phyloP scores from a whole-genome alignment of 2,329 filamentous ascomycete genomes.

The Fusarium marasasianum region DNA sequence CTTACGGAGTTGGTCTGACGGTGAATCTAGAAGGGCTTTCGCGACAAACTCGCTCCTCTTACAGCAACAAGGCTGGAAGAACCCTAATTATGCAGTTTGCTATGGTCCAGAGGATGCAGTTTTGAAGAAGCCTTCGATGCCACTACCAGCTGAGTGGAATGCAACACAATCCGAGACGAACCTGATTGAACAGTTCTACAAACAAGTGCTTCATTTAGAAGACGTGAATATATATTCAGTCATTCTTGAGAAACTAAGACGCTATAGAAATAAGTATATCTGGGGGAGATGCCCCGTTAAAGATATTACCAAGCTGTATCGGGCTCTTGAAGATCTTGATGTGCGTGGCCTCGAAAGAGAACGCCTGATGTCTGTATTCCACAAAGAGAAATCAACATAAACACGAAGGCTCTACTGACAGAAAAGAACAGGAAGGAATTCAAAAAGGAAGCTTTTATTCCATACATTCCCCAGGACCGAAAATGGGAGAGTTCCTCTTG shows the following conservation, averaged over 20 bases:
- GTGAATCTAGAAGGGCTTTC: no score
- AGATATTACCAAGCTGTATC: no score
- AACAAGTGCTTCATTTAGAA: background rate
- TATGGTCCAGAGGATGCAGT: background rate
- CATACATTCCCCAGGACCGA: no score
- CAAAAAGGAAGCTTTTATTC: background rate
- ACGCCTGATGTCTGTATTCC: background rate
- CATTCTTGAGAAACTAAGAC: no score
- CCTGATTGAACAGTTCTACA: background rate
- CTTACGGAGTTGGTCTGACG: no score
- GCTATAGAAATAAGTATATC: no score
- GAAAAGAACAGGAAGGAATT: fast-evolving
- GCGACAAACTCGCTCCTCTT: background rate
- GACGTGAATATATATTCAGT: background rate
- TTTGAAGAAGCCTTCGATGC: background rate
- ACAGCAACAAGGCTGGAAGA: background rate
- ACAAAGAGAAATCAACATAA: fast-evolving
- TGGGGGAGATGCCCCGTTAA: no score
- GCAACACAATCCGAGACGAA: background rate
- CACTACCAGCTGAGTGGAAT: background rate
- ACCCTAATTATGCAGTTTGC: background rate
- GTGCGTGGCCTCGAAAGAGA: background rate
- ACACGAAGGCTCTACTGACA: no score
- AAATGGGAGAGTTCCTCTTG: no score
- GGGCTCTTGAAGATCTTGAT: background rate